These are phyloP conservation scores for Yamadazyma taylorii DNA, from an alignment of 1,139 yeast genomes.

Conservation along the genomic window DNA sequence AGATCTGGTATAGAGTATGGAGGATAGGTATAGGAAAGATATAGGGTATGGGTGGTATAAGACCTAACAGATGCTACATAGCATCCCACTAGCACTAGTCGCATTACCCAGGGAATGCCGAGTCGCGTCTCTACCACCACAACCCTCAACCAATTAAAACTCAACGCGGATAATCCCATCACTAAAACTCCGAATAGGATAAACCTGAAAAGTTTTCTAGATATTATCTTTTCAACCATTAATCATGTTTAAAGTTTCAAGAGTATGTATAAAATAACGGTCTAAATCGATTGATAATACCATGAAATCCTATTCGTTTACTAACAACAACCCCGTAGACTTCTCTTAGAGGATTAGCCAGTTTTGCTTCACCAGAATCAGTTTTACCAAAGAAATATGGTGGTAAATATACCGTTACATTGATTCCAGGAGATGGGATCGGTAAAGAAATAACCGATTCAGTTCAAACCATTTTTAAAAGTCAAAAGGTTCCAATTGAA, in stretches of 20 bases:
- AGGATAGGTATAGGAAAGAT: too few relatives aligned
- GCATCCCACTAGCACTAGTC: too few relatives aligned
- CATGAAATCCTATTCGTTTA: too few relatives aligned
- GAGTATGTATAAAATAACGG: slow-evolving; percentile 11
- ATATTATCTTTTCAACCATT: not conserved
- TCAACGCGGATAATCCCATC: slow-evolving; percentile 1
- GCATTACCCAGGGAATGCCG: too few relatives aligned
- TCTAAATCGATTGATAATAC: too few relatives aligned
- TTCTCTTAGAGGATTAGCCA: slow-evolving; percentile 47
- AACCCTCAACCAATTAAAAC: slow-evolving; percentile 5
- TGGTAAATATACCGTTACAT: slow-evolving; percentile 87
- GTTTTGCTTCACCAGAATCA: slow-evolving; percentile 56
- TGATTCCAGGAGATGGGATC: slow-evolving; percentile 97
- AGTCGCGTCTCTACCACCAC: slow-evolving; percentile 3
- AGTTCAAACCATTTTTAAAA: slow-evolving; percentile 84
- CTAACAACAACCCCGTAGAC: slow-evolving; percentile 19
- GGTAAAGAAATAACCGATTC: slow-evolving; percentile 96
- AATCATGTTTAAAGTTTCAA: slow-evolving; percentile 13
- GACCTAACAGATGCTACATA: not conserved
- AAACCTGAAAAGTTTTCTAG: slow-evolving; percentile 3
- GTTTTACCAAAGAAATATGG: slow-evolving; percentile 90
- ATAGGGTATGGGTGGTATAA: too few relatives aligned
- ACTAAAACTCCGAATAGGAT: slow-evolving; percentile 7
- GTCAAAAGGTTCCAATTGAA: slow-evolving; percentile 86
- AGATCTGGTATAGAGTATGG: too few relatives aligned